Percentiles rank a stretch among this genome's conserved stretches.
phyloP scores from a whole-genome alignment of 495 filamentous ascomycete genomes.

The Aspergillus ellipticus region DNA sequence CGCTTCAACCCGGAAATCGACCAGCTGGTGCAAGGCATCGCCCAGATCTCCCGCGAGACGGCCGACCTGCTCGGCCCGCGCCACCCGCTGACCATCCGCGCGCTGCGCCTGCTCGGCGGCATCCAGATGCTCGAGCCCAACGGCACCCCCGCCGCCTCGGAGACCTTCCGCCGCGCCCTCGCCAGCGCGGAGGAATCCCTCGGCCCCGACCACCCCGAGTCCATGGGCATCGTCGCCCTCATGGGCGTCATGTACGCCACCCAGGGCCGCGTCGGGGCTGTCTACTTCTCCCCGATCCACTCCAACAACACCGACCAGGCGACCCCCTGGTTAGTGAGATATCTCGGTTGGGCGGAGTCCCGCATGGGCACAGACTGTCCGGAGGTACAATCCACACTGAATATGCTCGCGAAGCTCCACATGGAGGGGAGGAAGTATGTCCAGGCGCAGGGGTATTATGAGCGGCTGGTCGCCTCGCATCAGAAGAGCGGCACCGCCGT shows the following conservation, averaged over 20 bases:
- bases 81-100: slow-evolving; percentile 27
- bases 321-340: slow-evolving; percentile 30
- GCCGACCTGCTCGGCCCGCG: slow-evolving; percentile 17
- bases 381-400: slow-evolving; percentile 24
- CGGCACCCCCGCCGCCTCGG: slow-evolving; percentile 22
- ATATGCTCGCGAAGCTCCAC: slow-evolving; percentile 28
- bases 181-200: slow-evolving; percentile 31
- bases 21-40: slow-evolving; percentile 14
- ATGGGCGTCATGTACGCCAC: slow-evolving; percentile 33
- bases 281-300: slow-evolving; percentile 1
- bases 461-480: slow-evolving; percentile 20
- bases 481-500: slow-evolving; percentile 7
- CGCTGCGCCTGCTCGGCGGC: slow-evolving; percentile 25
- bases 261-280: slow-evolving; percentile 9
- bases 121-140: slow-evolving; percentile 18
- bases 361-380: slow-evolving; percentile 22
- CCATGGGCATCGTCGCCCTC: slow-evolving; percentile 27
- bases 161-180: slow-evolving; percentile 34
- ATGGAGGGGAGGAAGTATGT: slow-evolving; percentile 22
- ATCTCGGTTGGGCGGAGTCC: slow-evolving; percentile 28
- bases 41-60: slow-evolving; percentile 21
- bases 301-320: slow-evolving; percentile 21
- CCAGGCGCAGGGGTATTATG: slow-evolving; percentile 29
- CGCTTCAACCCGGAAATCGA: slow-evolving; percentile 20
- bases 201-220: slow-evolving; percentile 27